phyloP scores from a whole-genome alignment of 2,329 filamentous ascomycete species.

The Pyrenophora tritici-repentis region DNA sequence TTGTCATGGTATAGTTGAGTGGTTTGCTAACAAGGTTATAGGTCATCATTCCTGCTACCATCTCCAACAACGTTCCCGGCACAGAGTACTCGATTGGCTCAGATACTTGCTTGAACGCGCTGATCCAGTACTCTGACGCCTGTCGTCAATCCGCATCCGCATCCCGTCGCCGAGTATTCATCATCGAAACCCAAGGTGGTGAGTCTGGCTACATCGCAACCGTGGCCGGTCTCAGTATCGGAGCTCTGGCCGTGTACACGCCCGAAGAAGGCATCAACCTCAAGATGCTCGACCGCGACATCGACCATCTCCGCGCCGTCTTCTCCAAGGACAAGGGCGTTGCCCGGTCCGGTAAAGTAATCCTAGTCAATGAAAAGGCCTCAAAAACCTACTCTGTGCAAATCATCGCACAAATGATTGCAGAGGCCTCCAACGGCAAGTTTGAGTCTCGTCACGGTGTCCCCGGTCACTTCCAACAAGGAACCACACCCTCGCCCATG shows the following conservation, averaged over 20 bases:
- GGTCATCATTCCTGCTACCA: constrained; percentile 89
- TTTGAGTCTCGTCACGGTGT: constrained; percentile 87
- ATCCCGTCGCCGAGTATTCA: constrained; percentile 90
- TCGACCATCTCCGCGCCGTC: constrained; percentile 82
- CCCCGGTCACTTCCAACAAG: constrained; percentile 51
- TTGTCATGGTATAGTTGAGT: neutral
- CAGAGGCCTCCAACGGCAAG: constrained; percentile 85
- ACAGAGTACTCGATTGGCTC: constrained; percentile 97
- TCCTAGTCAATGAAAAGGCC: constrained; percentile 95
- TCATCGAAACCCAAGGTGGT: constrained; percentile 96
- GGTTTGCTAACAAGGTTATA: constrained; percentile 51
- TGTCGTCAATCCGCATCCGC: constrained; percentile 97
- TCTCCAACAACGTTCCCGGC: constrained; percentile 97
- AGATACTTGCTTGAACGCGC: constrained; percentile 93
- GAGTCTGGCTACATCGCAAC: constrained; percentile 93
- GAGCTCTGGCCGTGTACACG: constrained; percentile 91
- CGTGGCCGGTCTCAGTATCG: constrained; percentile 86
- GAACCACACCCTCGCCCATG: constrained; percentile 77
- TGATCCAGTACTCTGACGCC: constrained; percentile 94
- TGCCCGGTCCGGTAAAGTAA: constrained; percentile 86
- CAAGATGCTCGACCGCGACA: constrained; percentile 89
- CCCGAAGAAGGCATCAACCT: constrained; percentile 95
- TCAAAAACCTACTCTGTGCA: constrained; percentile 88
- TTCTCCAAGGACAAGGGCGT: constrained; percentile 87
- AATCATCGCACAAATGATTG: constrained; percentile 93